phyloP scores from a whole-genome alignment of 1,284 basidiomycete genomes.

The Inonotus hispidus region DNA sequence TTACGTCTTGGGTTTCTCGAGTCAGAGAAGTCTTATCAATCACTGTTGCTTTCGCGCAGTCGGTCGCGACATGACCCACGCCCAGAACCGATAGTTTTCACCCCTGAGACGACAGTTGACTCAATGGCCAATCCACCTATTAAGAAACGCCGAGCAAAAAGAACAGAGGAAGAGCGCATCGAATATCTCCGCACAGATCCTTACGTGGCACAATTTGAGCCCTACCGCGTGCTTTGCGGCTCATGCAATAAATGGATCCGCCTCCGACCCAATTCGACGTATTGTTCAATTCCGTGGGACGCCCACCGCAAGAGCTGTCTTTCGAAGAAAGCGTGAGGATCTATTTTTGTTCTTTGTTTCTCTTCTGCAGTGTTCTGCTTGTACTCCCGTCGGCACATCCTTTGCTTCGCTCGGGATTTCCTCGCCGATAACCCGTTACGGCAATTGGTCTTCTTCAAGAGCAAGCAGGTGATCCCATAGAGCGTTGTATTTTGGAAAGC shows the following conservation, averaged over 20 bases:
- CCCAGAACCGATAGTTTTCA: conserved; percentile 35
- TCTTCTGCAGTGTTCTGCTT: neutral
- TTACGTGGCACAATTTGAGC: conserved; percentile 72
- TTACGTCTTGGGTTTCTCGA: neutral
- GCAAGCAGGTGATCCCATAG: neutral
- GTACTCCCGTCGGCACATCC: neutral
- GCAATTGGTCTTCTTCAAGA: conserved; percentile 9
- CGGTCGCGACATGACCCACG: conserved; percentile 23
- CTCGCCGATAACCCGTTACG: conserved; percentile 11
- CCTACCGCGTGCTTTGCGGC: conserved; percentile 71
- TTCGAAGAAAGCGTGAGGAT: conserved; percentile 48
- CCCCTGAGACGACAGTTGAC: conserved; percentile 36
- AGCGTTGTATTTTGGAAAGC: neutral
- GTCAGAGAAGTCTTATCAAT: neutral
- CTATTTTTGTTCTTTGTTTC: conserved; percentile 4
- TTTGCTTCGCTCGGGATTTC: conserved; percentile 9
- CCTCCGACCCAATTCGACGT: conserved; percentile 72
- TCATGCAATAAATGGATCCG: conserved; percentile 79
- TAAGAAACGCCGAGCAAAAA: conserved; percentile 66
- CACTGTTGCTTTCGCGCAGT: neutral
- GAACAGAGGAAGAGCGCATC: conserved; percentile 74
- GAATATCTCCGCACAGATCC: conserved; percentile 66
- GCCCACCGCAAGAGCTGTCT: conserved; percentile 72
- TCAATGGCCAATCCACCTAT: conserved; percentile 39
- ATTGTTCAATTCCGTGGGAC: conserved; percentile 82